Percentiles rank a stretch among this genome's conserved stretches.
Evolutionary conservation across 1,284 basidiomycete species (phyloP).

Genomic region (Papiliotrema terrestris): DNA sequence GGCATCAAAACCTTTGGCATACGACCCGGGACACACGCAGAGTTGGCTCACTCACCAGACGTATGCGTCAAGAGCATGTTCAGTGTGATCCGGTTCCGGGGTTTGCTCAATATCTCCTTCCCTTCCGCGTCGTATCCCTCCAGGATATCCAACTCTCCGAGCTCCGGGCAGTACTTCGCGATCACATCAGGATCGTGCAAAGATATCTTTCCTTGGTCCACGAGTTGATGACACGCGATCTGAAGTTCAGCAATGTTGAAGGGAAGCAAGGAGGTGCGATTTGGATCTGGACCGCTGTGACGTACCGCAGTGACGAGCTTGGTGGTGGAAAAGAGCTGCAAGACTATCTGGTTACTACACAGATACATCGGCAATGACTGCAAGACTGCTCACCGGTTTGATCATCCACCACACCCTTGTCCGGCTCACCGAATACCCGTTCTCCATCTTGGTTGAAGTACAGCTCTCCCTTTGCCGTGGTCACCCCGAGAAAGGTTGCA

Average conservation of each 20-base stretch:
- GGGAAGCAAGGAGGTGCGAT: background rate
- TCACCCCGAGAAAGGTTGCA: slow-evolving; percentile 29
- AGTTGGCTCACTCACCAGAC: slow-evolving; percentile 22
- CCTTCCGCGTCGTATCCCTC: slow-evolving; percentile 28
- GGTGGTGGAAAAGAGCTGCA: background rate
- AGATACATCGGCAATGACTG: no score
- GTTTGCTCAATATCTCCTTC: slow-evolving; percentile 20
- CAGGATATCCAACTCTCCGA: slow-evolving; percentile 27
- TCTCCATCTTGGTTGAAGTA: slow-evolving; percentile 32
- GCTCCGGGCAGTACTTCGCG: slow-evolving; percentile 30
- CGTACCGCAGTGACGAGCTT: background rate
- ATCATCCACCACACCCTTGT: slow-evolving; percentile 22
- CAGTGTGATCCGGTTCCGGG: slow-evolving; percentile 31
- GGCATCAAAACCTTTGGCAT: slow-evolving; percentile 2
- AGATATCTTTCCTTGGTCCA: slow-evolving; percentile 28
- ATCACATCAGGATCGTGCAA: slow-evolving; percentile 30
- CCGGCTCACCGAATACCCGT: slow-evolving; percentile 25
- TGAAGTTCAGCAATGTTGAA: slow-evolving; percentile 1
- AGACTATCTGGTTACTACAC: no score
- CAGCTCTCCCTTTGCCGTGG: slow-evolving; percentile 30
- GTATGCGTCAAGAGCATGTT: slow-evolving; percentile 37
- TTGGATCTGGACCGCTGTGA: background rate
- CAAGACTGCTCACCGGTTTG: slow-evolving; percentile 29
- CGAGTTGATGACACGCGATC: slow-evolving; percentile 33
- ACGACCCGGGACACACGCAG: no score